phyloP scores from a whole-genome alignment of 179 eudicot genomes.

The Beta corolliflora region DNA sequence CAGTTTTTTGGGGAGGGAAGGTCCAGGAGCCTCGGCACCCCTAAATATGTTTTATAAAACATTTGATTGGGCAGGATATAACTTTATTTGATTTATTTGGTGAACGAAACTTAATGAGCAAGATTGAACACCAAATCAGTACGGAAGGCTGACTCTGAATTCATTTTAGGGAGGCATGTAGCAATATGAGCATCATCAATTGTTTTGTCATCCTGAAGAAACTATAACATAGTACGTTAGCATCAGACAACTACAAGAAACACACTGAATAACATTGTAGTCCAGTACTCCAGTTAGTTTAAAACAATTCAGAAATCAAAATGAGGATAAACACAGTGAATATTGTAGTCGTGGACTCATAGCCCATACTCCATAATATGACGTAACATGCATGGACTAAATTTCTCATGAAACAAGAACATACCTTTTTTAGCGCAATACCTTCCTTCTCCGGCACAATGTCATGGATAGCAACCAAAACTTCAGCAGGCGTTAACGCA shows the following conservation, averaged over 20 bases:
- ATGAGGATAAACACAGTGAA: not conserved
- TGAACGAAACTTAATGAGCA: not conserved
- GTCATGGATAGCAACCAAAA: conserved; percentile 94
- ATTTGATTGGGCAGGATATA: not conserved
- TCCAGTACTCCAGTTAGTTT: not conserved
- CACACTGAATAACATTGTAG: not conserved
- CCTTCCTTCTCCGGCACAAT: conserved; percentile 90
- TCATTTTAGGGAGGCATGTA: not conserved
- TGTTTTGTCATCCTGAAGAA: not conserved
- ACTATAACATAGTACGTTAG: not conserved
- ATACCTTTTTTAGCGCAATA: conserved; percentile 81
- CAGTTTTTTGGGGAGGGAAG: too few species aligned
- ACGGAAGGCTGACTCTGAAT: not conserved
- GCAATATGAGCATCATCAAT: not conserved
- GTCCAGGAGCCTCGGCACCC: too few species aligned
- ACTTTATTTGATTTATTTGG: not conserved
- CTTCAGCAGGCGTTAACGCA: conserved; percentile 97
- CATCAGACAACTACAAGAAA: not conserved
- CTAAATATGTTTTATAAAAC: too few species aligned
- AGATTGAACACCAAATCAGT: not conserved
- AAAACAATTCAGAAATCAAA: not conserved
- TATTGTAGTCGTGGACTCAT: not conserved
- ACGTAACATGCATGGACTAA: not conserved
- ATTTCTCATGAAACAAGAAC: not conserved
- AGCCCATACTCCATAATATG: not conserved